Conservation (phyloP, 1,284 basidiomycete species). For the Marasmius sp. region DNA sequence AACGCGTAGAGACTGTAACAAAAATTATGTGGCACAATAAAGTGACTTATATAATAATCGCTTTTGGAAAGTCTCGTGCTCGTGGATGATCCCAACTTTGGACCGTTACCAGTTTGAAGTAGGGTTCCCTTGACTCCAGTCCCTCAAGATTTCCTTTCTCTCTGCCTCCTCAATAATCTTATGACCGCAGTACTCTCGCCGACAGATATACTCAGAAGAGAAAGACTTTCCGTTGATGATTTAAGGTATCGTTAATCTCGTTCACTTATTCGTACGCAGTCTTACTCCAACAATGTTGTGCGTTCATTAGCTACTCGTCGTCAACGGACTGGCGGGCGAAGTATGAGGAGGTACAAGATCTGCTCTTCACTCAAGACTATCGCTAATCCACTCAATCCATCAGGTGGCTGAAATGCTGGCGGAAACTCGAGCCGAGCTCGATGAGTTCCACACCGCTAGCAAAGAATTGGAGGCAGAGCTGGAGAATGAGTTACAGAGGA, state of each 20-base stretch:
- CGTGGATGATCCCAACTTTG: background rate
- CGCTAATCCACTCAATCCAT: constrained; percentile 9
- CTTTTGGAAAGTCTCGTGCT: background rate
- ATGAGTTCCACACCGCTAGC: constrained; percentile 89
- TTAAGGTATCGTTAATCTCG: constrained; percentile 45
- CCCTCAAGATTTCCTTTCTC: constrained; percentile 10
- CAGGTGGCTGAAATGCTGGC: constrained; percentile 79
- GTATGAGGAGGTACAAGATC: constrained; percentile 62
- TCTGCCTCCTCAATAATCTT: constrained; percentile 23
- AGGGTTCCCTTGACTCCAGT: background rate
- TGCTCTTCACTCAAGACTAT: background rate
- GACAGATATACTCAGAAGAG: constrained; percentile 56
- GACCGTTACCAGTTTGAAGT: constrained; percentile 1
- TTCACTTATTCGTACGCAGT: background rate
- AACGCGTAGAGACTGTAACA: no score
- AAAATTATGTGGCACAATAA: no score
- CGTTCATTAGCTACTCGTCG: constrained; percentile 46
- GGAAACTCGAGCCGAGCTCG: constrained; percentile 84
- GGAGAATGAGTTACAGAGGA: constrained; percentile 84
- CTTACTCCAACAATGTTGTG: constrained; percentile 17
- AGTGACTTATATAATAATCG: background rate
- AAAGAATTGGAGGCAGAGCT: constrained; percentile 93
- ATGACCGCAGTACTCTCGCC: constrained; percentile 70
- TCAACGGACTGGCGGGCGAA: constrained; percentile 78
- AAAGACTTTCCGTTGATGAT: constrained; percentile 63